These are phyloP conservation scores for Trichoderma lentiforme DNA, from an alignment of 2,329 filamentous ascomycete genomes.

Conservation along the genomic window DNA sequence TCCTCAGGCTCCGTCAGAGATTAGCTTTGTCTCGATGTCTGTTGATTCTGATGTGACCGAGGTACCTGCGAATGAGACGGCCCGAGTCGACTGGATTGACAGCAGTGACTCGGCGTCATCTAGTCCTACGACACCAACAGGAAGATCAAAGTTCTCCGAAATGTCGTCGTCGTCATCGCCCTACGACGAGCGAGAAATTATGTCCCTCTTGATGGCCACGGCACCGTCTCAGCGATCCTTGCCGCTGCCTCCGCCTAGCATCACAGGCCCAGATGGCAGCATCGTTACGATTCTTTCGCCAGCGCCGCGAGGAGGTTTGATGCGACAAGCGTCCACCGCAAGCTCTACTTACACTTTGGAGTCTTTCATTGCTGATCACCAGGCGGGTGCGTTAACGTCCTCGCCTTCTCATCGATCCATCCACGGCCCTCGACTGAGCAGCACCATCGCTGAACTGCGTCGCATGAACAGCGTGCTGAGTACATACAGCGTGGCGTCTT, in stretches of 20 bases:
- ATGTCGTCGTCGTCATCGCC: slow-evolving; percentile 30
- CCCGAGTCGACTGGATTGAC: slow-evolving; percentile 11
- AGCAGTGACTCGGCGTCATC: slow-evolving; percentile 15
- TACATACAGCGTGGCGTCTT: slow-evolving; percentile 41
- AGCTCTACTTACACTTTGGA: slow-evolving; percentile 28
- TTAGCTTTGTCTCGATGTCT: slow-evolving; percentile 28
- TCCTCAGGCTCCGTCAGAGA: slow-evolving; percentile 20
- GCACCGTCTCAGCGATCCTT: slow-evolving; percentile 26
- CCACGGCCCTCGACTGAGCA: slow-evolving; percentile 32
- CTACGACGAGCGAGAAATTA: slow-evolving; percentile 34
- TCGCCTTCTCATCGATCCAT: slow-evolving; percentile 25
- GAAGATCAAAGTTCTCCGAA: background rate
- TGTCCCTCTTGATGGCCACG: slow-evolving; percentile 30
- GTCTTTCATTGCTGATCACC: slow-evolving; percentile 19
- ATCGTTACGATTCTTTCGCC: slow-evolving; percentile 31
- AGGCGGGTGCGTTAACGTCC: slow-evolving; percentile 22
- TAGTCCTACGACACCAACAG: slow-evolving; percentile 14
- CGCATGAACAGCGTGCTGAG: slow-evolving; percentile 56
- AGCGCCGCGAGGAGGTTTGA: slow-evolving; percentile 21
- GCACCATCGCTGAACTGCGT: slow-evolving; percentile 50
- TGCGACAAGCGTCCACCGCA: slow-evolving; percentile 25
- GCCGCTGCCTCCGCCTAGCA: slow-evolving; percentile 30
- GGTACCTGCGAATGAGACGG: slow-evolving; percentile 20
- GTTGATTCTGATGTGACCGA: slow-evolving; percentile 25
- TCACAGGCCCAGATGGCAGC: slow-evolving; percentile 28